These are phyloP conservation scores for Xylaria sp. DNA, from an alignment of 2,329 filamentous ascomycete genomes.

Conservation along the genomic window DNA sequence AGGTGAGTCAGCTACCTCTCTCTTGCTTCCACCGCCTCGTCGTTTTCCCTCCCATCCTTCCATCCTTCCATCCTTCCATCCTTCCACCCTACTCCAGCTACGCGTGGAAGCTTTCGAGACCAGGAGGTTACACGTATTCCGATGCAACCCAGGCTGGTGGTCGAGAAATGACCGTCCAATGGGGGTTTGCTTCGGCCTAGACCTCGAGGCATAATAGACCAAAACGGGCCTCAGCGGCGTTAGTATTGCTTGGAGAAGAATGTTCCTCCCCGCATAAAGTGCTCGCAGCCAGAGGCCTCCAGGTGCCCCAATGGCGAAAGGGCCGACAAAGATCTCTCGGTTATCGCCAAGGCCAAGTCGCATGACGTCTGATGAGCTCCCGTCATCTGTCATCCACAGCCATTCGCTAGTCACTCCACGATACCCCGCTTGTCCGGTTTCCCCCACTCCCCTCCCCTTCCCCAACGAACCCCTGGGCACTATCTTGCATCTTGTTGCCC, in stretches of 20 bases:
- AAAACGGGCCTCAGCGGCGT: conserved; percentile 16
- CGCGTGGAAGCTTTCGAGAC: background rate
- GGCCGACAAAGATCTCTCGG: conserved; percentile 27
- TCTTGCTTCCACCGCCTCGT: conserved; percentile 9
- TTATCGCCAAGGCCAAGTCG: conserved; percentile 35
- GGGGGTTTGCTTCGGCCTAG: conserved; percentile 3
- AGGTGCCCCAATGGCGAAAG: conserved; percentile 6
- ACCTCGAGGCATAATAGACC: conserved; percentile 8
- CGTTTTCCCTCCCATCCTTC: background rate
- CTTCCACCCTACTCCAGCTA: conserved; percentile 11
- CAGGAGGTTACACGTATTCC: conserved; percentile 4
- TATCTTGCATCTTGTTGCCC: conserved; percentile 5
- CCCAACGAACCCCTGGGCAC: conserved; percentile 14
- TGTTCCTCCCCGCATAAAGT: conserved; percentile 5
- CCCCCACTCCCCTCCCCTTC: conserved; percentile 25
- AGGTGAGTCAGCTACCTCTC: conserved; percentile 54
- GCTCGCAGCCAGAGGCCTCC: conserved; percentile 28
- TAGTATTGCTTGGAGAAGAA: conserved; percentile 19
- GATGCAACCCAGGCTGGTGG: conserved; percentile 7
- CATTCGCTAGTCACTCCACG: conserved; percentile 37
- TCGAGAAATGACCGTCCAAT: background rate
- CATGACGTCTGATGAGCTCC: conserved; percentile 36
- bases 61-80: background rate
- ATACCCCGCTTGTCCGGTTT: conserved; percentile 34
- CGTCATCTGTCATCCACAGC: conserved; percentile 26